phyloP scores from a whole-genome alignment of 1,284 basidiomycete genomes.

The Moesziomyces globuligerus region DNA sequence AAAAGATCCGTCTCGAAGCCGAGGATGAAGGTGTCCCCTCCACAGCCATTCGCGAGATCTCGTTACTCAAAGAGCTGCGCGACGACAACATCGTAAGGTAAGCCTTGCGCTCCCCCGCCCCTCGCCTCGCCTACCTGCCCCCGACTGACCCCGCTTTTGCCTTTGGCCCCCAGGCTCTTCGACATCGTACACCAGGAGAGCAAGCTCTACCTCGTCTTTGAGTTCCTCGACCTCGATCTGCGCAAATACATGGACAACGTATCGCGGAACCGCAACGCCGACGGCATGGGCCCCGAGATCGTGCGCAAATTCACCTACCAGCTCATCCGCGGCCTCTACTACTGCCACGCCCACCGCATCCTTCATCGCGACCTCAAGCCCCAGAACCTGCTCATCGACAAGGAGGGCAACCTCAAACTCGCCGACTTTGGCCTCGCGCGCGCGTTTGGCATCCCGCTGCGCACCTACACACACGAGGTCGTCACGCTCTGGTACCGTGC shows the following conservation, averaged over 20 bases:
- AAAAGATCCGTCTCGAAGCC: conserved; percentile 97
- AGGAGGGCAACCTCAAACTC: conserved; percentile 71
- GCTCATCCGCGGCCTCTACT: conserved; percentile 85
- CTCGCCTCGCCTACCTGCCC: background rate
- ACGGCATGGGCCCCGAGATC: conserved; percentile 76
- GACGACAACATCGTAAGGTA: conserved; percentile 88
- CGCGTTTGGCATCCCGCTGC: conserved; percentile 95
- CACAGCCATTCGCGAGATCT: conserved; percentile 97
- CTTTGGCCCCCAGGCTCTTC: conserved; percentile 75
- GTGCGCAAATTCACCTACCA: conserved; percentile 94
- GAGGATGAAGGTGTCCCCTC: conserved; percentile 98
- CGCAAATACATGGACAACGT: conserved; percentile 91
- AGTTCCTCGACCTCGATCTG: conserved; percentile 91
- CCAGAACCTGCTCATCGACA: conserved; percentile 95
- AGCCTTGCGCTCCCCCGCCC: conserved; percentile 3
- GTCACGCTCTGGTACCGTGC: conserved; percentile 99
- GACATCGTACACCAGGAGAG: conserved; percentile 98
- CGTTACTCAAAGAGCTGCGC: conserved; percentile 92
- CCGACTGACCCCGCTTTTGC: conserved; percentile 7
- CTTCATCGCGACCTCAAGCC: conserved; percentile 97
- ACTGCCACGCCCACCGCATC: conserved; percentile 95
- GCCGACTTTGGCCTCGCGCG: conserved; percentile 96
- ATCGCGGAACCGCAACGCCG: conserved; percentile 67
- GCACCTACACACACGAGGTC: conserved; percentile 96
- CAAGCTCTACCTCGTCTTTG: conserved; percentile 96